Evolutionary conservation across 495 filamentous ascomycete genomes (phyloP).

Genomic region (Hamigera avellanea): DNA sequence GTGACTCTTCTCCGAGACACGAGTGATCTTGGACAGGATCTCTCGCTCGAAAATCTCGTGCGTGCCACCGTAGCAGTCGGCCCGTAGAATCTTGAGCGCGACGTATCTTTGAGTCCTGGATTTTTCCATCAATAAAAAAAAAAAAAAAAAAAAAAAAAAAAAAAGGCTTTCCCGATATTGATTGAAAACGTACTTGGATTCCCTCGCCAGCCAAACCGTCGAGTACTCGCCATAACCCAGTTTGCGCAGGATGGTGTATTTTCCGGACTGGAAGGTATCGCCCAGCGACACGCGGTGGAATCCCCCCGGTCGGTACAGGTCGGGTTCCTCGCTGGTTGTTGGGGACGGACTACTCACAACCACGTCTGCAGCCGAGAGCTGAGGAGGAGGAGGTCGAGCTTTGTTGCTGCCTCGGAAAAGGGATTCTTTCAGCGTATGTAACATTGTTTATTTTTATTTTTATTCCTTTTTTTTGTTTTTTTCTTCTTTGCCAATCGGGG

Average conservation of each 20-base stretch:
- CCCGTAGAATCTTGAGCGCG: conserved; percentile 23
- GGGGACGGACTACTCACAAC: too few relatives aligned
- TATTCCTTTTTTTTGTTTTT: too few relatives aligned
- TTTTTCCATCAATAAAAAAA: neutral
- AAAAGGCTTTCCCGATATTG: neutral
- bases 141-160: too few relatives aligned
- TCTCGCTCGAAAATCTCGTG: conserved; percentile 16
- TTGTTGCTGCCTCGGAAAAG: too few relatives aligned
- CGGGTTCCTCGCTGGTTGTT: conserved; percentile 80
- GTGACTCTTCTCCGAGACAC: conserved; percentile 34
- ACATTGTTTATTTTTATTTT: too few relatives aligned
- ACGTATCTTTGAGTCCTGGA: conserved; percentile 12
- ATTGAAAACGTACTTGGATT: conserved; percentile 15
- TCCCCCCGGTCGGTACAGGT: conserved; percentile 68
- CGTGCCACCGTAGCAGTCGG: conserved; percentile 17
- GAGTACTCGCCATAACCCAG: conserved; percentile 88
- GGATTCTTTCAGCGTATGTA: too few relatives aligned
- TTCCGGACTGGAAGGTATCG: conserved; percentile 72
- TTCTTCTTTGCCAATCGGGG: too few relatives aligned
- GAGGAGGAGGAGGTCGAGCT: too few relatives aligned
- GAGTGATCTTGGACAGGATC: conserved; percentile 10
- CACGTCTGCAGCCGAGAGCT: too few relatives aligned
- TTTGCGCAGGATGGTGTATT: conserved; percentile 76
- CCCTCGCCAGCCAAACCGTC: conserved; percentile 62
- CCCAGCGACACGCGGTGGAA: conserved; percentile 75